A percentile compares a stretch with the other conserved stretches of the same genome.
Evolutionary conservation across 2,329 filamentous ascomycete genomes (phyloP).

Genomic region (Ophiostoma angusticollis): DNA sequence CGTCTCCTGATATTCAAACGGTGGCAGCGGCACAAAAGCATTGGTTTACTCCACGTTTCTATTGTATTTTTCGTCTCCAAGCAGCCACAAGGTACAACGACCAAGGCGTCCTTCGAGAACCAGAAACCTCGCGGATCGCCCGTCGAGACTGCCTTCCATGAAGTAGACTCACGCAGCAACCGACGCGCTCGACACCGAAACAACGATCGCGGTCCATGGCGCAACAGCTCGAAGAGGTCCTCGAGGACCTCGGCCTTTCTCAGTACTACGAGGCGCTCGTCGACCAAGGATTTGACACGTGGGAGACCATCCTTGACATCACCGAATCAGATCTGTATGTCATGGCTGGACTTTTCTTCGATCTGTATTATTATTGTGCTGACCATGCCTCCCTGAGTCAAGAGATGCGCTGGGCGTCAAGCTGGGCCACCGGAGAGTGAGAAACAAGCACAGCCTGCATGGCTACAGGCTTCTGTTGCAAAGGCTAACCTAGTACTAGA

Average conservation of each 20-base stretch:
- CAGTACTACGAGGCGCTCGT: slow-evolving; percentile 64
- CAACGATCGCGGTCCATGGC: slow-evolving; percentile 32
- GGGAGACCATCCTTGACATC: slow-evolving; percentile 73
- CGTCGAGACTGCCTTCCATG: too few species aligned
- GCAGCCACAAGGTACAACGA: too few species aligned
- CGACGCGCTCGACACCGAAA: neutral
- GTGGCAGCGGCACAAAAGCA: too few species aligned
- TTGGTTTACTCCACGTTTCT: too few species aligned
- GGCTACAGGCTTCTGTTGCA: too few species aligned
- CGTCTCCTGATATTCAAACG: too few species aligned
- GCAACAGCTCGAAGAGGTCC: slow-evolving; percentile 48
- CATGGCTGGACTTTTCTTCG: neutral
- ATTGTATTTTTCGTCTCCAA: too few species aligned
- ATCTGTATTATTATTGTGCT: neutral
- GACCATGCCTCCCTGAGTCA: neutral
- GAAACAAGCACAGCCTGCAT: slow-evolving; percentile 20
- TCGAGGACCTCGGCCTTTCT: slow-evolving; percentile 64
- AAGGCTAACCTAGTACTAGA: too few species aligned
- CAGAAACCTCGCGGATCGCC: too few species aligned
- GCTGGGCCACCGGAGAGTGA: slow-evolving; percentile 66
- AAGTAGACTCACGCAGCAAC: too few species aligned
- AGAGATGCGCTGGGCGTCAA: slow-evolving; percentile 66
- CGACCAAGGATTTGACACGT: slow-evolving; percentile 72
- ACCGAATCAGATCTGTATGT: slow-evolving; percentile 71
- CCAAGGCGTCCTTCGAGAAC: too few species aligned